phyloP scores from a whole-genome alignment of 1,284 basidiomycete genomes.

The Puccinia novopanici region DNA sequence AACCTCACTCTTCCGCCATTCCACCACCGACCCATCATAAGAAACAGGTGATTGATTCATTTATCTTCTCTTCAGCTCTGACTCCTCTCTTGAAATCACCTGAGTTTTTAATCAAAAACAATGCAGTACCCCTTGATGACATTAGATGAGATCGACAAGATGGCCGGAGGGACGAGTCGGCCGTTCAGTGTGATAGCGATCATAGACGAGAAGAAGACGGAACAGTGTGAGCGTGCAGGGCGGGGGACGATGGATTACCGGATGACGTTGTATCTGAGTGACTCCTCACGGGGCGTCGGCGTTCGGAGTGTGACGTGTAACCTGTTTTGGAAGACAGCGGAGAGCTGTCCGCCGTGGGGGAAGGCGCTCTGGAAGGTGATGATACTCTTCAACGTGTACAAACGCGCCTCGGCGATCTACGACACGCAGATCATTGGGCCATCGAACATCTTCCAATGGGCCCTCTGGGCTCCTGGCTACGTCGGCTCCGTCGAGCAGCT shows the following conservation, averaged over 20 bases:
- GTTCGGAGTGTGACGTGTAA: slow-evolving; percentile 27
- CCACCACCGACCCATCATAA: too few relatives aligned
- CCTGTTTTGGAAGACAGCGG: slow-evolving; percentile 35
- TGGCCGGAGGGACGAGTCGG: background rate
- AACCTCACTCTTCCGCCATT: too few relatives aligned
- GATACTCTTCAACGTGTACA: slow-evolving; percentile 27
- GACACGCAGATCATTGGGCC: slow-evolving; percentile 37
- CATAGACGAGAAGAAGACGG: slow-evolving; percentile 38
- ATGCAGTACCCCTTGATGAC: slow-evolving; percentile 3
- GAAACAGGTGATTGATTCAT: background rate
- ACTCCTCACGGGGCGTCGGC: background rate
- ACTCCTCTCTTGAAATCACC: background rate
- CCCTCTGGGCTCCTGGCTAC: slow-evolving; percentile 23
- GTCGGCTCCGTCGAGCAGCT: slow-evolving; percentile 28
- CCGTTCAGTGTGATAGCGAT: slow-evolving; percentile 28
- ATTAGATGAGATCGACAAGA: slow-evolving; percentile 2
- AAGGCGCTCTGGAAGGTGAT: slow-evolving; percentile 37
- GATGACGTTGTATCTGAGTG: slow-evolving; percentile 34
- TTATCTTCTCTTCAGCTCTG: too few relatives aligned
- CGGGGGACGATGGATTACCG: slow-evolving; percentile 4
- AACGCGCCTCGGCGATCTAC: slow-evolving; percentile 19
- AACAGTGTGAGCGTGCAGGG: slow-evolving; percentile 4
- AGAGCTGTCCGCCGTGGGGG: slow-evolving; percentile 34
- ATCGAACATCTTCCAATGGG: slow-evolving; percentile 20
- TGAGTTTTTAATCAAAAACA: too few relatives aligned